Base-by-base conservation (phyloP, 2,329 filamentous ascomycete genomes). In the Trichoderma sp. region DNA sequence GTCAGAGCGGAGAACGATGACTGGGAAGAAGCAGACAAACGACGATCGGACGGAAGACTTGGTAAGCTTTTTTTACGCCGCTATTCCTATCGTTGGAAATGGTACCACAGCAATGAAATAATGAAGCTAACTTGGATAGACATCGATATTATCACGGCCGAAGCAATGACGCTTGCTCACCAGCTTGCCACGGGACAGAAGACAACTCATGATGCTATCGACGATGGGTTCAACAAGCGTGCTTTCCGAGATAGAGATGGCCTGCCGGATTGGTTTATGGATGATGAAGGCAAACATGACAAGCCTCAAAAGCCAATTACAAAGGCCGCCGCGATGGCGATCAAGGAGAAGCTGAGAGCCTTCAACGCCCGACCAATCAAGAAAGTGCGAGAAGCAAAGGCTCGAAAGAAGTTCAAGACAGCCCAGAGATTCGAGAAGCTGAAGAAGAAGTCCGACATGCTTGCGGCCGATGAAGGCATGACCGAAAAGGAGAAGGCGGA, bases 131-230 rank as follows among this genome's bases (percentile, higher is more conserved):
- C 71, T 71, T 54, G 68, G 59, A 73, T 66, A 86, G 94, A 97
- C 77, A 97, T 99, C 80, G 94, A 98, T 78, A 98, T 99, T 76
- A 97, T 98, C 76, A 99, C 96, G n/a, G 96, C 94, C 5, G 96
- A 99, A 83, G 96, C 96, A 72, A 99, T 99, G 96, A 96, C 95
- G 0, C 86, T 99, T 18, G 96, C 96, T 0, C 96, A 98, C 73
- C 88, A 93, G 76, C 90, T 99, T 69, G 96, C 94, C 4, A 93
- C 91, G 0, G 95, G 95, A 55, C 87, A 95, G 77, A 94, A 91
- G 79, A 91, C 90, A 0, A 91, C 88, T 56, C 81, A 91, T 67
- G 93, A 97, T 74, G 83, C 97, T 5, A 83, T 95, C 56, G 96
- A 99, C 76, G 95, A 98, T 71, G 90, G 90, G 51, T 99, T 96